phyloP scores from a whole-genome alignment of 2,329 filamentous ascomycete species.

The Fusarium piperis region DNA sequence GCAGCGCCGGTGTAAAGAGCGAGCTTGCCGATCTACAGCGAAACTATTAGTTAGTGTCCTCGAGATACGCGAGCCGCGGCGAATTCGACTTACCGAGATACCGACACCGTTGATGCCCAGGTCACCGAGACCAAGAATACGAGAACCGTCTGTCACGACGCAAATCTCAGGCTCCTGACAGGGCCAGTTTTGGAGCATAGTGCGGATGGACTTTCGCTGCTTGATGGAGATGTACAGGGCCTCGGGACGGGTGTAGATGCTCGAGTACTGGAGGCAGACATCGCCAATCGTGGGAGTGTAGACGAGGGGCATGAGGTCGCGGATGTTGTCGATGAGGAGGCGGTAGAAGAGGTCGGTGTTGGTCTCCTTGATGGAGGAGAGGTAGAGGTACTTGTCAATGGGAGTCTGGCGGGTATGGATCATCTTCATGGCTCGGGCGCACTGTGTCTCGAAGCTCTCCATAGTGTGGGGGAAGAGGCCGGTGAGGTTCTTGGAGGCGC shows the following conservation, averaged over 20 bases:
- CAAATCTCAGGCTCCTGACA: slow-evolving; percentile 91
- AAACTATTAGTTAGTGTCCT: slow-evolving; percentile 38
- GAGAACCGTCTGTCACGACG: slow-evolving; percentile 94
- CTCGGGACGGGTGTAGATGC: slow-evolving; percentile 94
- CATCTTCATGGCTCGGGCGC: slow-evolving; percentile 76
- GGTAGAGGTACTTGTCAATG: slow-evolving; percentile 86
- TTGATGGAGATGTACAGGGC: slow-evolving; percentile 96
- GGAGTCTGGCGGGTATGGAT: slow-evolving; percentile 74
- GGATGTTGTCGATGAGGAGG: slow-evolving; percentile 78
- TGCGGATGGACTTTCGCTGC: slow-evolving; percentile 88
- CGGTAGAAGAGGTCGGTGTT: slow-evolving; percentile 87
- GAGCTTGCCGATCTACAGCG: slow-evolving; percentile 82
- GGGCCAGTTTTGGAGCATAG: slow-evolving; percentile 94
- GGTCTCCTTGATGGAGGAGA: slow-evolving; percentile 77
- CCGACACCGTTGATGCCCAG: slow-evolving; percentile 97
- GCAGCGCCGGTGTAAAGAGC: slow-evolving; percentile 95
- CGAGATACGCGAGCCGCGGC: not conserved
- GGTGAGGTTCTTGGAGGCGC: slow-evolving; percentile 71
- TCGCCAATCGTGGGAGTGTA: slow-evolving; percentile 94
- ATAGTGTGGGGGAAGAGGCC: slow-evolving; percentile 73
- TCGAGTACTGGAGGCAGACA: slow-evolving; percentile 95
- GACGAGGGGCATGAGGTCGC: slow-evolving; percentile 83
- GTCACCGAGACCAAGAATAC: slow-evolving; percentile 92
- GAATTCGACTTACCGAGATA: slow-evolving; percentile 75
- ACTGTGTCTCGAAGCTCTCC: slow-evolving; percentile 68